Evolutionary conservation across 106 monocot genomes (phyloP), one percentile per base, ranked within the genome.

Genomic region (Xerophyta viscosa): DNA sequence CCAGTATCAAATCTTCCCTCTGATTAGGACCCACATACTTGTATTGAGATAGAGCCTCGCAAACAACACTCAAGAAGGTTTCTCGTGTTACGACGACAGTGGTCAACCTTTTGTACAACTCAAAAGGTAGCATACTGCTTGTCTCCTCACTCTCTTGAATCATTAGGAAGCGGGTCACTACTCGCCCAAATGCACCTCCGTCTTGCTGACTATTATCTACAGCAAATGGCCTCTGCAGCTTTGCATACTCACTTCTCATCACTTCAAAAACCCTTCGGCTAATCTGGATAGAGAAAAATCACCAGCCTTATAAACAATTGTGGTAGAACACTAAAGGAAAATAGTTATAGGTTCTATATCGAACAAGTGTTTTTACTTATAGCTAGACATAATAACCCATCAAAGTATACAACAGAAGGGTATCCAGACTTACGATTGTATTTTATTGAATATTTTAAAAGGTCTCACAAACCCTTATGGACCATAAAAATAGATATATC

Each of bases 1-100:
- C 88, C 18, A 94, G 61, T 53, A 84, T 48, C 62, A 94, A 68
- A 57, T 94, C 93, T 28, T 77, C 81, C 48, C 72, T 77, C 70
- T 94, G 93, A 65, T 94, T 84, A 21, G 84, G 88, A 39, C 80
- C 80, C 0, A 94, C 77, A 46, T 94, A 94, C 69, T 94, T 84
- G 22, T 94, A 94, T 27, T 53, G 56, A 31, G 93, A 75, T 31
- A 94, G 84, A 22, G 84, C 77, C 57, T 84, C 77, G 59, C 93
- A 94, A 44, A 83, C 72, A 21, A 88, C 67, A 54, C 65, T 58
- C 48, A 81, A 56, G 23, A 94, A 94, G 45, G 60, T 45, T 24
- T 81, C 80, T 53, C 93, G 77, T 27, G 68, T 46, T 53, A 94
- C 66, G 49, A 84, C 41, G 61, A 73, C 60, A 14, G 88, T 94